These are phyloP conservation scores for Chrysosporium queenslandicum DNA, from an alignment of 2,329 filamentous ascomycete species.

Conservation along the genomic window DNA sequence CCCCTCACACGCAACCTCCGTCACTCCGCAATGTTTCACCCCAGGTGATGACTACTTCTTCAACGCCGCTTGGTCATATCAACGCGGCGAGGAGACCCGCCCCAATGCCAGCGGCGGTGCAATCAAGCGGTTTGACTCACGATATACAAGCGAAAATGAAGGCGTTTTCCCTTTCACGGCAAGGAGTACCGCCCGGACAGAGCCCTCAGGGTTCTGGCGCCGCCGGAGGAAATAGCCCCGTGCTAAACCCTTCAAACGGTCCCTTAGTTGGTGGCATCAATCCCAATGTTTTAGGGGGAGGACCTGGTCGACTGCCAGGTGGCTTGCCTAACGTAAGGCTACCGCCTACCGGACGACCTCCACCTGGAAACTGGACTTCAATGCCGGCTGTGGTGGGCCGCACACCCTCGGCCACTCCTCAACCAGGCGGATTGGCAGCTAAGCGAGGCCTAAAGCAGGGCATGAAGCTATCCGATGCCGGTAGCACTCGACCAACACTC, in stretches of 20 bases:
- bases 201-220: not conserved
- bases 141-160: constrained; percentile 61
- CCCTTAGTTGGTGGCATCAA: constrained; percentile 4
- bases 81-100: constrained; percentile 54
- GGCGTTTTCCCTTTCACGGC: constrained; percentile 56
- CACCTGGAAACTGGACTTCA: constrained; percentile 15
- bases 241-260: not conserved
- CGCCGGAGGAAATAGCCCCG: not conserved
- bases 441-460: constrained; percentile 40
- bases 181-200: constrained; percentile 9
- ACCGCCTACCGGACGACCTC: constrained; percentile 22
- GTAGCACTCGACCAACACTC: constrained; percentile 34
- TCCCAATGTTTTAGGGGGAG: not conserved
- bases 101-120: constrained; percentile 36
- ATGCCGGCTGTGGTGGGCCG: constrained; percentile 12
- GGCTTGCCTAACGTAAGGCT: constrained; percentile 12
- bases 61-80: constrained; percentile 69
- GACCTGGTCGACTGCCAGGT: constrained; percentile 3
- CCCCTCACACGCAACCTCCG: constrained; percentile 28
- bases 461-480: constrained; percentile 41
- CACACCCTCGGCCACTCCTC: constrained; percentile 26
- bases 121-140: constrained; percentile 46
- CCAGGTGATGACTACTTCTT: constrained; percentile 60
- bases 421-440: constrained; percentile 38
- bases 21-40: constrained; percentile 23